These are phyloP conservation scores for Podospora bellae-mahoneyi DNA, from an alignment of 495 filamentous ascomycete genomes.

Conservation along the genomic window DNA sequence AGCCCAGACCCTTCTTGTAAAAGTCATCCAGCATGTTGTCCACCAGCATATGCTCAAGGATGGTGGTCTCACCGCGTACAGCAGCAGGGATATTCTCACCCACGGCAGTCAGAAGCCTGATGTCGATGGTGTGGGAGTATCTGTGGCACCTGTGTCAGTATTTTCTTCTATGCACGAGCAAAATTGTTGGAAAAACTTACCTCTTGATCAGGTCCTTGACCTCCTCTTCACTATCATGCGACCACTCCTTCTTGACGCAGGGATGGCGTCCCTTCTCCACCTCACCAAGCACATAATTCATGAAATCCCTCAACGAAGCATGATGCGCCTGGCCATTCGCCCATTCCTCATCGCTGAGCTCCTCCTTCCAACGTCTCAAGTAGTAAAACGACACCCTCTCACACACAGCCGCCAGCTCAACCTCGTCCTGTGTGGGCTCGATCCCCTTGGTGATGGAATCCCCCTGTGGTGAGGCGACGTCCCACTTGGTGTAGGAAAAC, in stretches of 20 bases:
- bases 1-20: neutral
- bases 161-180: too few species aligned
- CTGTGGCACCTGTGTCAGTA: slow-evolving; percentile 1
- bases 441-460: neutral
- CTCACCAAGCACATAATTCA: slow-evolving; percentile 10
- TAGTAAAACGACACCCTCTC: slow-evolving; percentile 1
- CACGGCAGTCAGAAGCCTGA: slow-evolving; percentile 21
- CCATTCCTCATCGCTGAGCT: slow-evolving; percentile 7
- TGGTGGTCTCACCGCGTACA: slow-evolving; percentile 26
- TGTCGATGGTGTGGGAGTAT: slow-evolving; percentile 15
- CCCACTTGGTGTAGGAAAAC: neutral
- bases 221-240: slow-evolving; percentile 10
- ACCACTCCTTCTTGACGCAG: slow-evolving; percentile 14
- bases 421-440: slow-evolving; percentile 3
- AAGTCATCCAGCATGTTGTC: neutral
- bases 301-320: slow-evolving; percentile 13
- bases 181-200: too few species aligned
- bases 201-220: neutral
- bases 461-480: slow-evolving; percentile 5
- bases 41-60: slow-evolving; percentile 42
- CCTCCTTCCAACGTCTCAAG: neutral
- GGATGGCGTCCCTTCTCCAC: slow-evolving; percentile 11
- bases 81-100: slow-evolving; percentile 36
- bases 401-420: neutral
- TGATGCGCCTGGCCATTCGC: slow-evolving; percentile 12